A percentile compares a stretch with the other conserved stretches of the same genome.
phyloP scores from a whole-genome alignment of 768 basidiomycete genomes.

The Termitomyces sp. region DNA sequence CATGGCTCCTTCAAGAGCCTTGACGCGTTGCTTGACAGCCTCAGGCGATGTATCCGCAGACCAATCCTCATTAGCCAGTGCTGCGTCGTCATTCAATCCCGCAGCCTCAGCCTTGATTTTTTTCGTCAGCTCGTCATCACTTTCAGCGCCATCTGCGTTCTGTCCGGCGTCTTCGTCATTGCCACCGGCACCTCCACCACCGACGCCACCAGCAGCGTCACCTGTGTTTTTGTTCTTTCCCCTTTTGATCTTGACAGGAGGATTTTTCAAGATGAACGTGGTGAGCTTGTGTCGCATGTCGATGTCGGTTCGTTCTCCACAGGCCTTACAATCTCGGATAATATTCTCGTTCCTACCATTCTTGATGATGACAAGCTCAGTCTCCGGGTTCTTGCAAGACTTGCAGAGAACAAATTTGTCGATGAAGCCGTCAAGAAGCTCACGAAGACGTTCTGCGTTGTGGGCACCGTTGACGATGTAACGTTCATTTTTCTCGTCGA shows the following conservation, averaged over 20 bases:
- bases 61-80: conserved; percentile 76
- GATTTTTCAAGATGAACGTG: conserved; percentile 97
- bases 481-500: conserved; percentile 94
- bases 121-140: conserved; percentile 84
- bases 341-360: conserved; percentile 78
- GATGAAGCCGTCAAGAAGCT: conserved; percentile 95
- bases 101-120: conserved; percentile 92
- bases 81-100: conserved; percentile 60
- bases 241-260: conserved; percentile 85
- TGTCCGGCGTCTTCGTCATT: conserved; percentile 39
- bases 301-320: conserved; percentile 85
- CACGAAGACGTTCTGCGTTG: conserved; percentile 85
- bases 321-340: conserved; percentile 97
- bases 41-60: conserved; percentile 88
- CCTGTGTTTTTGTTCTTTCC: conserved; percentile 51
- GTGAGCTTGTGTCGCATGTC: conserved; percentile 98
- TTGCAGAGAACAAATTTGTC: conserved; percentile 98
- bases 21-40: conserved; percentile 81
- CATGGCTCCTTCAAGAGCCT: conserved; percentile 59
- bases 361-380: conserved; percentile 90
- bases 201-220: conserved; percentile 22
- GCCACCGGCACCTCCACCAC: conserved; percentile 24
- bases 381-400: conserved; percentile 99
- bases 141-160: conserved; percentile 59
- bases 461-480: conserved; percentile 99